Conservation (phyloP, 2,329 filamentous ascomycete species). For the Clonostachys byssicola region DNA sequence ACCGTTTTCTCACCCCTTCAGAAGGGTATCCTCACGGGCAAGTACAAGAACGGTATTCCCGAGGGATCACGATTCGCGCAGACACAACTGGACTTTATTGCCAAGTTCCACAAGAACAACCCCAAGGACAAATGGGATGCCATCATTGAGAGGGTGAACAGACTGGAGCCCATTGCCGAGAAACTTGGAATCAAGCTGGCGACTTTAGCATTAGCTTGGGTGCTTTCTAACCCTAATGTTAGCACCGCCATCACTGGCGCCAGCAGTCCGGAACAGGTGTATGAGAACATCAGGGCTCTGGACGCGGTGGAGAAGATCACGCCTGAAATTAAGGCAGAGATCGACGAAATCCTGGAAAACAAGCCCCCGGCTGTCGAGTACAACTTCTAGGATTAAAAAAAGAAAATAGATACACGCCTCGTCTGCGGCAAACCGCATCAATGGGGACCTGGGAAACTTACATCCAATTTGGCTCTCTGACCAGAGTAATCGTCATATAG, state of each 20-base stretch:
- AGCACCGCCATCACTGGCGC: constrained; percentile 59
- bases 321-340: constrained; percentile 53
- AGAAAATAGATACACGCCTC: too few relatives aligned
- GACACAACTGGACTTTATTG: constrained; percentile 51
- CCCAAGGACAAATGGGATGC: constrained; percentile 48
- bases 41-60: constrained; percentile 62
- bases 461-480: too few relatives aligned
- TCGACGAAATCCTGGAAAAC: constrained; percentile 54
- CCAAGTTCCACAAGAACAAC: constrained; percentile 39
- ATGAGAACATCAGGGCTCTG: constrained; percentile 53
- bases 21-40: constrained; percentile 58
- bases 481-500: too few relatives aligned
- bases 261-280: constrained; percentile 52
- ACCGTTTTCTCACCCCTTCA: constrained; percentile 59
- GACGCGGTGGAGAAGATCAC: constrained; percentile 51
- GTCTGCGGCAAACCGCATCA: too few relatives aligned
- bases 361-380: constrained; percentile 41
- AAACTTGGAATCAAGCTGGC: constrained; percentile 51
- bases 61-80: constrained; percentile 53
- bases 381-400: constrained; percentile 17
- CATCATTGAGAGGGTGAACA: constrained; percentile 55
- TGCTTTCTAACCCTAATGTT: constrained; percentile 56
- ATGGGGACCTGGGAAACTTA: too few relatives aligned
- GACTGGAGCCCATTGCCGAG: constrained; percentile 59
- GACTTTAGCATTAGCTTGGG: constrained; percentile 57